Evolutionary conservation across 129 eudicot species (phyloP).

Genomic region (carrot (Daucus carota)): DNA sequence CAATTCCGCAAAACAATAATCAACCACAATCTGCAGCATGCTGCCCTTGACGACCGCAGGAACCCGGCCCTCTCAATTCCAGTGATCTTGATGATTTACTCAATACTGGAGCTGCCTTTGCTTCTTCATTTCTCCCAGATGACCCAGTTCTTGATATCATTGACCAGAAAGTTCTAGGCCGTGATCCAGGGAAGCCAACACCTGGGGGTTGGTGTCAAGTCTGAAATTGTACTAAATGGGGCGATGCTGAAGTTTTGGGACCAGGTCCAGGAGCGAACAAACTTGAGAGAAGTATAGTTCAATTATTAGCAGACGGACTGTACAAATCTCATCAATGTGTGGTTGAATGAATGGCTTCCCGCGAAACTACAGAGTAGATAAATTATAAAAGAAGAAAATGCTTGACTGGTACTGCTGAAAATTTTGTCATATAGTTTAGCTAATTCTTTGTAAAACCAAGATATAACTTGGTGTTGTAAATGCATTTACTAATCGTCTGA

Average conservation of each 20-base stretch:
- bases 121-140: slow-evolving; percentile 43
- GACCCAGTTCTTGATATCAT: slow-evolving; percentile 75
- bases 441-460: not conserved
- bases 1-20: slow-evolving; percentile 50
- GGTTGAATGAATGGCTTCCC: slow-evolving; percentile 31
- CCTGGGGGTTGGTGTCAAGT: slow-evolving; percentile 99
- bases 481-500: not conserved
- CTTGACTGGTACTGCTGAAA: not conserved
- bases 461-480: not conserved
- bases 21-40: slow-evolving; percentile 60
- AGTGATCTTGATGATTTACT: slow-evolving; percentile 39
- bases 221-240: slow-evolving; percentile 57
- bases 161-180: slow-evolving; percentile 52
- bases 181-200: slow-evolving; percentile 53
- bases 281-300: slow-evolving; percentile 52
- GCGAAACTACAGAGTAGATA: not conserved
- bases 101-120: slow-evolving; percentile 82
- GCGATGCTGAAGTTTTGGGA: slow-evolving; percentile 81
- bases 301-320: slow-evolving; percentile 42
- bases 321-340: slow-evolving; percentile 51
- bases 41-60: slow-evolving; percentile 34
- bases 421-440: slow-evolving; percentile 1
- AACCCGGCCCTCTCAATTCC: slow-evolving; percentile 38
- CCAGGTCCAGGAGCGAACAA: slow-evolving; percentile 76
- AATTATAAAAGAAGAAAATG: not conserved